These are phyloP conservation scores for Tricholoma matsutake DNA, from an alignment of 768 basidiomycete species.

Conservation along the genomic window DNA sequence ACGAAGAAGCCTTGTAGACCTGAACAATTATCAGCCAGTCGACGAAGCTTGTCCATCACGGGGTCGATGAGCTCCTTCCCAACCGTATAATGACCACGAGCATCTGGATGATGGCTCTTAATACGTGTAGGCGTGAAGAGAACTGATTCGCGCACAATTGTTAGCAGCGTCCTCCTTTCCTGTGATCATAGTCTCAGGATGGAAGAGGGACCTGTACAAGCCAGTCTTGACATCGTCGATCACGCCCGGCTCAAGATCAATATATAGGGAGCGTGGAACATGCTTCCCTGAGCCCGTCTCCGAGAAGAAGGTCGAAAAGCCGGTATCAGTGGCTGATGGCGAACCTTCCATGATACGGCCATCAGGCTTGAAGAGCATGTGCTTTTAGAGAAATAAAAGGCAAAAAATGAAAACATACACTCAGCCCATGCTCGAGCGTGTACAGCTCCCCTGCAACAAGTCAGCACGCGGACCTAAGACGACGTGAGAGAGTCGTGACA, in stretches of 20 bases:
- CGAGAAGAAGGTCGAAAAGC: slow-evolving; percentile 99
- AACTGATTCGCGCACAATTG: slow-evolving; percentile 66
- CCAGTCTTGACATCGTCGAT: slow-evolving; percentile 97
- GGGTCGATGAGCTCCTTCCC: slow-evolving; percentile 98
- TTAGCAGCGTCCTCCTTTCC: slow-evolving; percentile 99
- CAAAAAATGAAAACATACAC: slow-evolving; percentile 53
- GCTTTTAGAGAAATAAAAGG: slow-evolving; percentile 18
- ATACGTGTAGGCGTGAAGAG: not conserved
- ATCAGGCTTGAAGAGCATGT: slow-evolving; percentile 64
- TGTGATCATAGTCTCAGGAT: slow-evolving; percentile 96
- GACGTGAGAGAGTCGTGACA: slow-evolving; percentile 15
- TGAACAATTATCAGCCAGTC: slow-evolving; percentile 95
- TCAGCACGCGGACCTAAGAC: slow-evolving; percentile 36
- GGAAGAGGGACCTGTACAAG: slow-evolving; percentile 95
- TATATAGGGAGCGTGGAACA: slow-evolving; percentile 95
- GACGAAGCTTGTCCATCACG: slow-evolving; percentile 96
- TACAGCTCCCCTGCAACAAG: slow-evolving; percentile 87
- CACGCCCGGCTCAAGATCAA: slow-evolving; percentile 96
- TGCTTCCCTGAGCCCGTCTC: slow-evolving; percentile 96
- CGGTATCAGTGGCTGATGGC: slow-evolving; percentile 73
- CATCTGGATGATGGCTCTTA: slow-evolving; percentile 51
- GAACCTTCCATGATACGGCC: slow-evolving; percentile 84
- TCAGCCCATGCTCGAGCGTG: slow-evolving; percentile 97
- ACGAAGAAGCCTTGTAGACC: slow-evolving; percentile 99
- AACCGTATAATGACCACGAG: slow-evolving; percentile 98